Evolutionary conservation across 257 asterid species (phyloP), one percentile per base, ranked within the genome.

Genomic region (Ilex asprella): DNA sequence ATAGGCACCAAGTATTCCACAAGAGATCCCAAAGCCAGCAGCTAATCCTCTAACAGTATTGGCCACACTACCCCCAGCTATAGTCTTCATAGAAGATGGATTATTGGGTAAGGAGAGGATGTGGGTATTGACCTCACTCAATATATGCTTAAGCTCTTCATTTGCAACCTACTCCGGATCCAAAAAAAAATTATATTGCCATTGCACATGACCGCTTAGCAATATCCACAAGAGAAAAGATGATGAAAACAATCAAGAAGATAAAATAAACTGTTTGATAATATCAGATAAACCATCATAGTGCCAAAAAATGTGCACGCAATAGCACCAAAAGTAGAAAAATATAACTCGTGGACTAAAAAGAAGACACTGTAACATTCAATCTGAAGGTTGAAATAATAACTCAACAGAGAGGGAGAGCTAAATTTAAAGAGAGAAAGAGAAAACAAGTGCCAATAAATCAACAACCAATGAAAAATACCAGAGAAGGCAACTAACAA

Each of bases 11-110:
- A 93, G 84, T 76, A 89, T 79, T 50, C 99, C 97, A 78, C 97
- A 82, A 59, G 75, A 65, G 54, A 89, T 64, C 64, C 99, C 97
- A 39, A 89, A 93, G 29, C 97, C 95, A 53, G 96, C 84, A 60
- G 97, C 82, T 30, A 93, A 77, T 52, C 99, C 99, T 79, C 99
- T 82, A 47, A 93, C 78, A 31, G 99, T 93, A 64, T 89, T 93
- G 43, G 99, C 94, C 39, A 93, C 95, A 59, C 99, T 93, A 16
- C 97, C 99, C 39, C 99, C 99, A 65, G 99, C 99, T 55, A 93
- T 87, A 35, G 99, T 89, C 73, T 77, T 93, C 62, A 89, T 69
- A 12, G 85, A 60, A 56, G 84, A 67, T 3, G 79, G 56, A 52
- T 58, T 61, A 39, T 82, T 81, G 0, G 85, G 80, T 10, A 84